These are phyloP conservation scores for Monosporascus sp. DNA, from an alignment of 2,329 filamentous ascomycete species.

Conservation along the genomic window DNA sequence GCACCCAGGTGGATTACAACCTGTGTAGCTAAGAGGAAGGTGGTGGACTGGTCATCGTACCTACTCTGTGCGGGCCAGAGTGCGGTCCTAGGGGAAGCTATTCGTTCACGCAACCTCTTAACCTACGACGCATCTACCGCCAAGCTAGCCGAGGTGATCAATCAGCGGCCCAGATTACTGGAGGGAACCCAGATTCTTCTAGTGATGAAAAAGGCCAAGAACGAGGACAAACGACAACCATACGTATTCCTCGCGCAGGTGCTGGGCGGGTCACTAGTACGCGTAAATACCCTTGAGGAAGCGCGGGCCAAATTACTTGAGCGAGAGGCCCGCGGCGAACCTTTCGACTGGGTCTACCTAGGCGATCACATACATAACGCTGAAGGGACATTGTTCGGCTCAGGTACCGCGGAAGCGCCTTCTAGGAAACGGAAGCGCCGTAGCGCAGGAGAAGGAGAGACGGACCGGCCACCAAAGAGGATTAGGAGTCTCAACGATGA, in stretches of 20 bases:
- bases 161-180: constrained; percentile 57
- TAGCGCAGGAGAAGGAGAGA: constrained; percentile 28
- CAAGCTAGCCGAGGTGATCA: constrained; percentile 51
- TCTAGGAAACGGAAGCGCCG: constrained; percentile 39
- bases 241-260: constrained; percentile 79
- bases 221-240: constrained; percentile 58
- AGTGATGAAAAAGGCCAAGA: constrained; percentile 59
- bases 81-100: constrained; percentile 66
- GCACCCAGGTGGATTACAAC: constrained; percentile 74
- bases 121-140: constrained; percentile 55
- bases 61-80: constrained; percentile 82
- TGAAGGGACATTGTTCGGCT: constrained; percentile 42
- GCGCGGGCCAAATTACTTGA: constrained; percentile 55
- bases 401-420: constrained; percentile 27
- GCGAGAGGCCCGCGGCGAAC: constrained; percentile 37
- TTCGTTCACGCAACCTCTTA: constrained; percentile 65
- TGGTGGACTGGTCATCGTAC: constrained; percentile 75
- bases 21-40: constrained; percentile 54
- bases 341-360: constrained; percentile 76
- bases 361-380: constrained; percentile 55
- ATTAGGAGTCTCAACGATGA: constrained; percentile 74
- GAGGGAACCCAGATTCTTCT: constrained; percentile 63
- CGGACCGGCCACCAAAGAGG: constrained; percentile 37
- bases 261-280: constrained; percentile 65
- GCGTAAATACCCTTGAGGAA: constrained; percentile 59